Evolutionary conservation across 2,329 filamentous ascomycete genomes (phyloP).

Genomic region (Kalmusia sp.): DNA sequence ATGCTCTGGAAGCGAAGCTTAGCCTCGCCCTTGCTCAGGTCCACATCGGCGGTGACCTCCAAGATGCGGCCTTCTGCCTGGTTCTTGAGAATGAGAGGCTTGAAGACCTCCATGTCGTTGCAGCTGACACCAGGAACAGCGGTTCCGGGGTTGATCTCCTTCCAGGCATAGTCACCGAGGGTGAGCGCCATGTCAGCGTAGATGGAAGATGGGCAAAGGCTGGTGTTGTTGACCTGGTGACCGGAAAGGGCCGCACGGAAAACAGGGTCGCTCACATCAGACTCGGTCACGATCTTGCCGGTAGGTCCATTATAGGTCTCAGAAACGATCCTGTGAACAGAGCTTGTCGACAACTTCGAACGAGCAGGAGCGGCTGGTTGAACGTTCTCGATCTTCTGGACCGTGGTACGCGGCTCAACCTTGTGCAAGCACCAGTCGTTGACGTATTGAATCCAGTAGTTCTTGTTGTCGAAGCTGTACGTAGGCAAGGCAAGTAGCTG

Average conservation of each 20-base stretch:
- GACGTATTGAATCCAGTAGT: conserved; percentile 74
- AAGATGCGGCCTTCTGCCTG: conserved; percentile 66
- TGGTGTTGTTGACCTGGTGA: conserved; percentile 71
- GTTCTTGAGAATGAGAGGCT: conserved; percentile 69
- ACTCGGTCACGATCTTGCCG: conserved; percentile 68
- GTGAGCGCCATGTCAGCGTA: conserved; percentile 72
- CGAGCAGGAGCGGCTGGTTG: conserved; percentile 51
- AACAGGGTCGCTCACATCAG: conserved; percentile 69
- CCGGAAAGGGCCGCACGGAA: conserved; percentile 68
- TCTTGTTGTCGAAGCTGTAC: conserved; percentile 74
- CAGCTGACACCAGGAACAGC: conserved; percentile 69
- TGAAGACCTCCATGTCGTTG: conserved; percentile 70
- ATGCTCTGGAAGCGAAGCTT: conserved; percentile 59
- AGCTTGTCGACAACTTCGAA: conserved; percentile 67
- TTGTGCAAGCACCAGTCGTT: conserved; percentile 77
- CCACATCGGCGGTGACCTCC: conserved; percentile 64
- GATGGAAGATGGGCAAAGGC: conserved; percentile 69
- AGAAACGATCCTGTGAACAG: conserved; percentile 68
- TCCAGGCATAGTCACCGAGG: conserved; percentile 71
- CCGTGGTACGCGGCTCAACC: conserved; percentile 60
- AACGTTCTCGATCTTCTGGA: conserved; percentile 48
- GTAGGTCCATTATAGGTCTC: conserved; percentile 68
- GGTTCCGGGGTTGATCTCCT: conserved; percentile 64
- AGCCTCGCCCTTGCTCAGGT: conserved; percentile 62
- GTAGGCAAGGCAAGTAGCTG: conserved; percentile 69